Evolutionary conservation across 2,329 filamentous ascomycete species (phyloP), one percentile per base, ranked within the genome.

Genomic region (Fusarium algeriense): DNA sequence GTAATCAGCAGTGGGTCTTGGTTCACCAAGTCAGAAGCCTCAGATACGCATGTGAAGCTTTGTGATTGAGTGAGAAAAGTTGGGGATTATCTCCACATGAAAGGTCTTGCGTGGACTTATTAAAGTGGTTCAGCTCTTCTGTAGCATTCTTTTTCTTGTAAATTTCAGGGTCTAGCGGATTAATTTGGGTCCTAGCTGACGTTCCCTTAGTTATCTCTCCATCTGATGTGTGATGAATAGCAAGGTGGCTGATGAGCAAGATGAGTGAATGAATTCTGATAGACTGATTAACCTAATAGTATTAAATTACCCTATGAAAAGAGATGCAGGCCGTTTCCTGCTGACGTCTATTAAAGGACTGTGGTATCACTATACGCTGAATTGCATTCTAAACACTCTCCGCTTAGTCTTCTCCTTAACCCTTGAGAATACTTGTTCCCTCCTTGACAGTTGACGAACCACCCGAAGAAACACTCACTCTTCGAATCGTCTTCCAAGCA

Each of bases 381-480:
- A 71, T 62, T 44, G 38, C 53, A 64, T 34, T 66, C 44, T 20
- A 50, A 61, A 50, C 37, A 32, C 34, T 41, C n/a, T 20, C 44
- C 28, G 15, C 37, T 17, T 32, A 17, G 20, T 23, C 30, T 48
- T 13, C 34, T 37, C 9, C 5, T 60, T 53, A 69, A 40, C 20
- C 57, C 40, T 66, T 64, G 44, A 70, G 46, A 34, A 58, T 59
- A 32, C 56, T 66, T 8, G 49, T 46, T 28, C 57, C 57, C 40
- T 73, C 70, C 46, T 40, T 60, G 14, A 45, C 53, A 34, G 59
- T 65, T 7, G 66, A 70, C 3, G 70, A 72, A 4, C 59, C 67
- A 6, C 69, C 65, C 1, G 71, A 74, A 34, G 75, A 76, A 32
- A 69, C 73, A 38, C 75, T 76, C n/a, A 76, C 75, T 35, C 75